Evolutionary conservation across 108 stramenopile genomes (phyloP).

Genomic region (Pseudonitzschia multiseries): DNA sequence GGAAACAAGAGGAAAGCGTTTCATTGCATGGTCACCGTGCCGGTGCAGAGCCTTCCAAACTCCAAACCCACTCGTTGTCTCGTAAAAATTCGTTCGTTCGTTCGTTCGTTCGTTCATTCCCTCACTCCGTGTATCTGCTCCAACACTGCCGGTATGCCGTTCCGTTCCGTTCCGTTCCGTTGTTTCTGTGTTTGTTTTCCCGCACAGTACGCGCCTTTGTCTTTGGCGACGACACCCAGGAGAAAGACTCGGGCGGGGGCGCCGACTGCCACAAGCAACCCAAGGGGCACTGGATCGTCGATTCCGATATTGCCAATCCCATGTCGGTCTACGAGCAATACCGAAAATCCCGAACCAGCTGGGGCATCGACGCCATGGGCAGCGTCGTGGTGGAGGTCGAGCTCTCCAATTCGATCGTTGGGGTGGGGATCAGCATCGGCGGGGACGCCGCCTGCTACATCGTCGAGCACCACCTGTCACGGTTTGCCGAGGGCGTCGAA

Average conservation of each 20-base stretch:
- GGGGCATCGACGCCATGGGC: constrained; percentile 69
- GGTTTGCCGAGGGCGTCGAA: constrained; percentile 62
- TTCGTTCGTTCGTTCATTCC: too few relatives aligned
- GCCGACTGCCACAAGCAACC: constrained; percentile 65
- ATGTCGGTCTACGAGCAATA: constrained; percentile 56
- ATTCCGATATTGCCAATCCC: constrained; percentile 58
- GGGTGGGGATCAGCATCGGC: constrained; percentile 62
- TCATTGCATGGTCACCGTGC: too few relatives aligned
- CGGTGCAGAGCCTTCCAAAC: too few relatives aligned
- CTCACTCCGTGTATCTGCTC: too few relatives aligned
- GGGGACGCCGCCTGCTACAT: constrained; percentile 65
- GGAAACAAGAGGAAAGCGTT: too few relatives aligned
- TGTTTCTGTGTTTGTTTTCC: background rate
- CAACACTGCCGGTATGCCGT: too few relatives aligned
- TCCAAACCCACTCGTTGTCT: too few relatives aligned
- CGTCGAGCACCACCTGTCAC: constrained; percentile 54
- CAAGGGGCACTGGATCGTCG: constrained; percentile 66
- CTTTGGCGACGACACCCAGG: constrained; percentile 46
- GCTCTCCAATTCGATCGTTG: constrained; percentile 43
- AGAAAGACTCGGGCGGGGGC: constrained; percentile 54
- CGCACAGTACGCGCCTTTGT: constrained; percentile 35
- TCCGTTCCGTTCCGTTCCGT: background rate
- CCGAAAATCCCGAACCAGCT: constrained; percentile 46
- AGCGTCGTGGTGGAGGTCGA: constrained; percentile 66
- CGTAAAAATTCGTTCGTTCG: too few relatives aligned